phyloP scores from a whole-genome alignment of 2,329 filamentous ascomycete genomes.

The Monascus ruber region DNA sequence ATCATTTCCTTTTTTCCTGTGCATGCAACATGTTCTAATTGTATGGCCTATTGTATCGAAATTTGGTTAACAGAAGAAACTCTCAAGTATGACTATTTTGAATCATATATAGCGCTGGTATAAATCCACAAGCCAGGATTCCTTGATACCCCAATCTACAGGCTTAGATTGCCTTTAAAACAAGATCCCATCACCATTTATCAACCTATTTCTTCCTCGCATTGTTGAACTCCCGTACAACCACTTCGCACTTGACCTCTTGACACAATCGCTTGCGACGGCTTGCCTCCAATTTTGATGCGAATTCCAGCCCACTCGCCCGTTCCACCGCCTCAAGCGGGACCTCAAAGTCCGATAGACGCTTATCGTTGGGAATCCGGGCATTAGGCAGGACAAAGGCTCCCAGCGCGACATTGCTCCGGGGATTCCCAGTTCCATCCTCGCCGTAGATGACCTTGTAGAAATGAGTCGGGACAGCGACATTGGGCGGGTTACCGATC shows the following conservation, averaged over 20 bases:
- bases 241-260: constrained; percentile 71
- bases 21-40: too few species aligned
- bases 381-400: constrained; percentile 95
- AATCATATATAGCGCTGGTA: too few species aligned
- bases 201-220: constrained; percentile 35
- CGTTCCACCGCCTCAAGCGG: constrained; percentile 86
- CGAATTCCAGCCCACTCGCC: constrained; percentile 86
- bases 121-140: too few species aligned
- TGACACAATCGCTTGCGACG: constrained; percentile 71
- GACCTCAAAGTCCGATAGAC: constrained; percentile 84
- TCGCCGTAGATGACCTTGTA: constrained; percentile 99
- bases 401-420: constrained; percentile 71
- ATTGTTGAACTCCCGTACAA: constrained; percentile 67
- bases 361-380: constrained; percentile 74
- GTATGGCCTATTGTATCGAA: too few species aligned
- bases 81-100: too few species aligned
- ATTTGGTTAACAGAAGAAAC: too few species aligned
- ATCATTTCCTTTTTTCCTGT: too few species aligned
- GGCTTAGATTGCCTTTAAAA: too few species aligned
- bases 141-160: too few species aligned
- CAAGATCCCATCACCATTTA: too few species aligned
- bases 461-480: constrained; percentile 96
- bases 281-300: constrained; percentile 59
- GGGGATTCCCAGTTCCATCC: constrained; percentile 49
- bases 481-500: constrained; percentile 82